These are phyloP conservation scores for Kodamaea plutei DNA, from an alignment of 1,139 yeast species.

Conservation along the genomic window DNA sequence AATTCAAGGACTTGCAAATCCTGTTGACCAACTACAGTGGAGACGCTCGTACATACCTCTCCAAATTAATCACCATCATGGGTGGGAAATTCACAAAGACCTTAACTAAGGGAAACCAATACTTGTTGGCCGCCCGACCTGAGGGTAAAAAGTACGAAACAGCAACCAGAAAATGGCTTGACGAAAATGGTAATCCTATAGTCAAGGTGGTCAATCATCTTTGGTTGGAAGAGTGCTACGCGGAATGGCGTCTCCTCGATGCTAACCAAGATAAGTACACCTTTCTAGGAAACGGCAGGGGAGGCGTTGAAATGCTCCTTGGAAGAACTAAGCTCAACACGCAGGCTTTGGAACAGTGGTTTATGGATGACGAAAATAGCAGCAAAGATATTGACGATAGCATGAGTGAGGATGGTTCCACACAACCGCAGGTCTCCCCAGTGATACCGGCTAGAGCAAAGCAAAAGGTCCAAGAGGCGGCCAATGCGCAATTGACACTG, in stretches of 20 bases:
- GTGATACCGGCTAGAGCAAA: slow-evolving; percentile 7
- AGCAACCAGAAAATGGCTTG: slow-evolving; percentile 57
- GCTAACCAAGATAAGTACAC: slow-evolving; percentile 41
- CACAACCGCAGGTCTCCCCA: slow-evolving; percentile 9
- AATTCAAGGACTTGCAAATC: slow-evolving; percentile 49
- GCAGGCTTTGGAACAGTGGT: slow-evolving; percentile 39
- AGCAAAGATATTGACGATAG: slow-evolving; percentile 29
- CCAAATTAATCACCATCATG: slow-evolving; percentile 56
- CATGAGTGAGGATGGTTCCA: slow-evolving; percentile 29
- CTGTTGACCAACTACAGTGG: slow-evolving; percentile 83
- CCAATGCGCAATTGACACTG: slow-evolving; percentile 4
- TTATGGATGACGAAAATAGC: slow-evolving; percentile 18
- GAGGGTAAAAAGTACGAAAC: slow-evolving; percentile 73
- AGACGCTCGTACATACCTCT: slow-evolving; percentile 70
- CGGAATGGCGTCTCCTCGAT: slow-evolving; percentile 54
- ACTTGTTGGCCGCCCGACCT: slow-evolving; percentile 64
- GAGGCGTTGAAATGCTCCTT: slow-evolving; percentile 39
- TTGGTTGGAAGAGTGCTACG: slow-evolving; percentile 86
- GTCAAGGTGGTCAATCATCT: slow-evolving; percentile 66
- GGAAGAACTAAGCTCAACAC: slow-evolving; percentile 49
- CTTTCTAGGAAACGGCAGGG: slow-evolving; percentile 38
- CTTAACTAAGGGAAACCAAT: slow-evolving; percentile 64
- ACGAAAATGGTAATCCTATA: slow-evolving; percentile 24
- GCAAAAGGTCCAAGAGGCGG: slow-evolving; percentile 5
- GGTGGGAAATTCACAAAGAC: slow-evolving; percentile 80